Conservation (phyloP, 495 filamentous ascomycete species). For the Lindgomyces ingoldianus region DNA sequence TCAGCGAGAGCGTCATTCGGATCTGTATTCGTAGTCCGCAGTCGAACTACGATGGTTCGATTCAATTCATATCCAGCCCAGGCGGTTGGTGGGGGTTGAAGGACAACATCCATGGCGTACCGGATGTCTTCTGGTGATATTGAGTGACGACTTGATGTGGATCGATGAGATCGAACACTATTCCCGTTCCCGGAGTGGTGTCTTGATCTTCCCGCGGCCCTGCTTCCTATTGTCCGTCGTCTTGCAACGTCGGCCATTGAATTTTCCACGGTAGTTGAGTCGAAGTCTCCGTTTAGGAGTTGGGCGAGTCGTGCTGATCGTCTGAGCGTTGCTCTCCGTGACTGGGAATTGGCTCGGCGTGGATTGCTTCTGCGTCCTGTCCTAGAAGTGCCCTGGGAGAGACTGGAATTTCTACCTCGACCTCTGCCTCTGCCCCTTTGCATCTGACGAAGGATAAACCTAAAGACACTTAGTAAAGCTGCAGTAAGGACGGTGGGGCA, state of each 20-base stretch:
- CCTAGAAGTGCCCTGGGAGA: conserved; percentile 26
- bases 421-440: conserved; percentile 36
- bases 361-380: conserved; percentile 26
- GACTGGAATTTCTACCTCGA: conserved; percentile 35
- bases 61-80: conserved; percentile 18
- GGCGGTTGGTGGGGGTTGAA: conserved; percentile 31
- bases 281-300: conserved; percentile 15
- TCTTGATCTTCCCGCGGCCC: conserved; percentile 24
- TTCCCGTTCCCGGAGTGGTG: conserved; percentile 11
- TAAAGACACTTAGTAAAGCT: conserved; percentile 32
- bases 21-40: conserved; percentile 21
- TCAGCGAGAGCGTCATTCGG: conserved; percentile 26
- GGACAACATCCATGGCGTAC: conserved; percentile 36
- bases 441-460: conserved; percentile 39
- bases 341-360: conserved; percentile 24
- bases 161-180: conserved; percentile 5
- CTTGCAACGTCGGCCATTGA: conserved; percentile 39
- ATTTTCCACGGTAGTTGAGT: not conserved
- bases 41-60: conserved; percentile 25
- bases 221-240: conserved; percentile 27
- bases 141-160: conserved; percentile 10
- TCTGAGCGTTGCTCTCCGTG: conserved; percentile 24
- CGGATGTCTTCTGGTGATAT: conserved; percentile 25
- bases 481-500: conserved; percentile 12
- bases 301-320: conserved; percentile 34